A percentile compares a stretch with the other conserved stretches of the same genome.
phyloP scores from a whole-genome alignment of 2,329 filamentous ascomycete species.

The Calonectria pseudoreteaudii region DNA sequence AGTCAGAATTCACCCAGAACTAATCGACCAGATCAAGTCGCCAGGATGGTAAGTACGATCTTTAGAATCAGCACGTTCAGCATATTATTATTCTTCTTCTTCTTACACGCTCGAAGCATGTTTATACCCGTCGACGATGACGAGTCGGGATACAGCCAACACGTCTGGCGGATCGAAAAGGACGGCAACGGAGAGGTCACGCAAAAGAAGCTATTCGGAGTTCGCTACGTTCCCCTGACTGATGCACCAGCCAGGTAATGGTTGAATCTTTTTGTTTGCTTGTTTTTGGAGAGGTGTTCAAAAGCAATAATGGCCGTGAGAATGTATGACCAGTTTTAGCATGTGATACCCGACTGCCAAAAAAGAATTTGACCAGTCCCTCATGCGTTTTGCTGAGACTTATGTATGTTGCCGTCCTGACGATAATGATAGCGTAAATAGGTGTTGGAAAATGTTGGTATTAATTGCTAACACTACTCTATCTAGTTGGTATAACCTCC shows the following conservation, averaged over 20 bases:
- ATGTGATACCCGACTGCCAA: slow-evolving; percentile 14
- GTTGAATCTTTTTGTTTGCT: neutral
- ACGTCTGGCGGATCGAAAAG: slow-evolving; percentile 82
- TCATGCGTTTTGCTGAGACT: neutral
- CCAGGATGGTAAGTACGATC: slow-evolving; percentile 71
- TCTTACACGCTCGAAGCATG: slow-evolving; percentile 59
- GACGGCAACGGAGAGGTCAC: slow-evolving; percentile 71
- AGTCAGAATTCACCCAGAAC: slow-evolving; percentile 73
- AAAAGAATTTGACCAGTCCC: neutral
- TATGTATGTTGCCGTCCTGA: neutral
- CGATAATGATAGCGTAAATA: neutral
- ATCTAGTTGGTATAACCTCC: neutral
- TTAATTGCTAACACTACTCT: neutral
- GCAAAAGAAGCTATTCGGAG: slow-evolving; percentile 74
- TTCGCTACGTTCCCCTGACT: slow-evolving; percentile 82
- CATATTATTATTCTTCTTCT: neutral
- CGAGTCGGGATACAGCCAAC: slow-evolving; percentile 61
- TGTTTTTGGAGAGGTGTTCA: neutral
- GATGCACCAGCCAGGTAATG: slow-evolving; percentile 65
- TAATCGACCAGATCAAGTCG: slow-evolving; percentile 81
- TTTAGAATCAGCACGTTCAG: neutral
- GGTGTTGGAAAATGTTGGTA: neutral
- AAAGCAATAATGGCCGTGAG: neutral
- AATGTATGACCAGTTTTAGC: slow-evolving; percentile 13
- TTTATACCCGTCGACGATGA: slow-evolving; percentile 81